A percentile compares a stretch with the other conserved stretches of the same genome.
Evolutionary conservation across 225 moss, liverwort and hornwort genomes (phyloP).

Genomic region (Sphagnum contortum): DNA sequence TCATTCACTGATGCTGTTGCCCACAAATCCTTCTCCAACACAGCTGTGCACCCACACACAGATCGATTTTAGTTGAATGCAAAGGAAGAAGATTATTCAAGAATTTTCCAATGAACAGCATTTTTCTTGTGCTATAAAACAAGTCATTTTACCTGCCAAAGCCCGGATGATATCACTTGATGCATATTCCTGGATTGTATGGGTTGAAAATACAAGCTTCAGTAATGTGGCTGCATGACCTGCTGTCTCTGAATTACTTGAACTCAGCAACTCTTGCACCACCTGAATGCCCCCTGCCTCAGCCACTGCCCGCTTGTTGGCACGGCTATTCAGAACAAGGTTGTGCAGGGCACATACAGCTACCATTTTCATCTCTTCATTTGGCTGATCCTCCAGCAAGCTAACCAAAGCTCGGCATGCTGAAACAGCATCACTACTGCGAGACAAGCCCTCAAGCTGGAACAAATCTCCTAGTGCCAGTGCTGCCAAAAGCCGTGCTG

Average conservation of each 20-base stretch:
- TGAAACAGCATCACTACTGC: conserved; percentile 84
- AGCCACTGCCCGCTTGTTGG: conserved; percentile 95
- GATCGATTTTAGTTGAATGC: too few species aligned
- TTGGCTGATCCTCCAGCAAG: conserved; percentile 93
- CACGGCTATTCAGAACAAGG: conserved; percentile 90
- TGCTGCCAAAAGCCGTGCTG: conserved; percentile 75
- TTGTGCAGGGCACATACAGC: conserved; percentile 92
- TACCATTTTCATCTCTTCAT: conserved; percentile 99
- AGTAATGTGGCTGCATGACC: conserved; percentile 88
- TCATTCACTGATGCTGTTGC: conserved; percentile 89
- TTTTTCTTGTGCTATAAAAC: too few species aligned
- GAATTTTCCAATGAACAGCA: too few species aligned
- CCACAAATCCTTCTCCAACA: conserved; percentile 93
- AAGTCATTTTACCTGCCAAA: conserved; percentile 56
- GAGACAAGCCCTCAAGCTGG: conserved; percentile 79
- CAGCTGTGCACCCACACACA: conserved; percentile 27
- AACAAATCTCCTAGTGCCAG: conserved; percentile 91
- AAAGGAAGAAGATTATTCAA: too few species aligned
- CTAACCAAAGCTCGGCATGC: conserved; percentile 97
- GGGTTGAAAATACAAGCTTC: conserved; percentile 81
- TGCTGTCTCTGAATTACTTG: conserved; percentile 74
- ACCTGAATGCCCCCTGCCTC: conserved; percentile 98
- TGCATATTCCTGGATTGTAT: conserved; percentile 95
- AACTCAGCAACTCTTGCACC: conserved; percentile 84
- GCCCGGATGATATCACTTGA: conserved; percentile 87